phyloP scores from a whole-genome alignment of 2,329 filamentous ascomycete genomes.

The Phaeosphaeria sp. region DNA sequence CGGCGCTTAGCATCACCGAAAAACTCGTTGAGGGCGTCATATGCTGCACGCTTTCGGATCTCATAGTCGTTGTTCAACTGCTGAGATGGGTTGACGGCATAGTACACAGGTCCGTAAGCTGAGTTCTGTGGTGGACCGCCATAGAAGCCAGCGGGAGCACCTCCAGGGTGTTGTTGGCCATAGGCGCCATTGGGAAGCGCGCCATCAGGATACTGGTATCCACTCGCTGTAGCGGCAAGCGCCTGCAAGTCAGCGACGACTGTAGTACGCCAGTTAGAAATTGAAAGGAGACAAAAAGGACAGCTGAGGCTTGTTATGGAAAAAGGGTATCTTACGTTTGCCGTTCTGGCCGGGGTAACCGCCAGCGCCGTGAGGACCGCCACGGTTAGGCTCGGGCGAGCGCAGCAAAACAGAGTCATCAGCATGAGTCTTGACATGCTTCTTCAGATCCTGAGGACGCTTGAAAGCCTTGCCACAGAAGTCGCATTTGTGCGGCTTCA shows the following conservation, averaged over 20 bases:
- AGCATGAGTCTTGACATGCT: conserved; percentile 98
- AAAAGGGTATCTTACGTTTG: conserved; percentile 47
- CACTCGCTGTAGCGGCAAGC: conserved; percentile 56
- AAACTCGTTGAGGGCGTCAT: conserved; percentile 90
- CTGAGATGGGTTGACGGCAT: conserved; percentile 71
- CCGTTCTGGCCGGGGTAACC: conserved; percentile 45
- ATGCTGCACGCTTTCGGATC: conserved; percentile 77
- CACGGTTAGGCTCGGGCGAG: conserved; percentile 66
- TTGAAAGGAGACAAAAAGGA: conserved; percentile 27
- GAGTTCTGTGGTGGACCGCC: conserved; percentile 61
- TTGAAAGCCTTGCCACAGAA: conserved; percentile 99
- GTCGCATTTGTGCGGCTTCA: conserved; percentile 99
- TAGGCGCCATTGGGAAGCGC: conserved; percentile 44
- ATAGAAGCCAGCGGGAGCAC: conserved; percentile 56
- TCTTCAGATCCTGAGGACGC: conserved; percentile 97
- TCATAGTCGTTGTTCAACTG: conserved; percentile 74
- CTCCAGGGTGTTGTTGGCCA: conserved; percentile 60
- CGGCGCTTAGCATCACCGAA: conserved; percentile 92
- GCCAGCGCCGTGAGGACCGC: conserved; percentile 43
- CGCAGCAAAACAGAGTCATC: conserved; percentile 83
- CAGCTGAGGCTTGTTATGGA: conserved; percentile 5
- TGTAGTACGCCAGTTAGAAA: conserved; percentile 45
- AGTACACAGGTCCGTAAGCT: conserved; percentile 76
- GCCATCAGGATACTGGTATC: conserved; percentile 56
- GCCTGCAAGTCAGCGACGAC: conserved; percentile 56